phyloP scores from a whole-genome alignment of 306 rosid genomes.

The Styphnolobium japonicum region DNA sequence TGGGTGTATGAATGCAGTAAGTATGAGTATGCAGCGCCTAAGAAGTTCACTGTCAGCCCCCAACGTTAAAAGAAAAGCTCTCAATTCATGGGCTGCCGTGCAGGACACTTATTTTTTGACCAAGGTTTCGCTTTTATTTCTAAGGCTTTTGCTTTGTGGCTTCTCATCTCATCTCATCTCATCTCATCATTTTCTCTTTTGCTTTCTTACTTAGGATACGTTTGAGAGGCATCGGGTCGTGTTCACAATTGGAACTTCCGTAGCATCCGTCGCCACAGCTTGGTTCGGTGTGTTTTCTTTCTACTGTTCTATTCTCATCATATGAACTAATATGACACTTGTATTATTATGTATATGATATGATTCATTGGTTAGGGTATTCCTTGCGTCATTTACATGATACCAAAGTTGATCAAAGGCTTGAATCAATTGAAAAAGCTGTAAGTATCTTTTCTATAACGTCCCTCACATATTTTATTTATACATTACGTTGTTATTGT shows the following conservation, averaged over 20 bases:
- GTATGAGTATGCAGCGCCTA: slow-evolving; percentile 65
- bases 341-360: not conserved
- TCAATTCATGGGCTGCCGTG: slow-evolving; percentile 66
- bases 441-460: slow-evolving; percentile 34
- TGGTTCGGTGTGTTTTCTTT: slow-evolving; percentile 55
- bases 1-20: too few species aligned
- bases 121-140: too few species aligned
- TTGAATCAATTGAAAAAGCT: slow-evolving; percentile 75
- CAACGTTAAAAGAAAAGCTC: slow-evolving; percentile 55
- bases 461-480: not conserved
- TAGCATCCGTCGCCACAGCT: slow-evolving; percentile 90
- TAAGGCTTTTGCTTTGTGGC: too few species aligned
- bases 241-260: slow-evolving; percentile 84
- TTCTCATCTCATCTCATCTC: too few species aligned
- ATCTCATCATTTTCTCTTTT: not conserved
- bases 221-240: slow-evolving; percentile 84
- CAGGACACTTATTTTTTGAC: slow-evolving; percentile 78
- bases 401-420: slow-evolving; percentile 68
- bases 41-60: slow-evolving; percentile 47
- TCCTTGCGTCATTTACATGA: slow-evolving; percentile 77
- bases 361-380: slow-evolving; percentile 53
- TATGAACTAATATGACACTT: too few species aligned
- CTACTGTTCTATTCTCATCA: not conserved
- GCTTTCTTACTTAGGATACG: slow-evolving; percentile 42
- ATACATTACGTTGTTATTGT: too few species aligned